Evolutionary conservation across 2,329 filamentous ascomycete genomes (phyloP).

Genomic region (Sporothrix euskadiensis): DNA sequence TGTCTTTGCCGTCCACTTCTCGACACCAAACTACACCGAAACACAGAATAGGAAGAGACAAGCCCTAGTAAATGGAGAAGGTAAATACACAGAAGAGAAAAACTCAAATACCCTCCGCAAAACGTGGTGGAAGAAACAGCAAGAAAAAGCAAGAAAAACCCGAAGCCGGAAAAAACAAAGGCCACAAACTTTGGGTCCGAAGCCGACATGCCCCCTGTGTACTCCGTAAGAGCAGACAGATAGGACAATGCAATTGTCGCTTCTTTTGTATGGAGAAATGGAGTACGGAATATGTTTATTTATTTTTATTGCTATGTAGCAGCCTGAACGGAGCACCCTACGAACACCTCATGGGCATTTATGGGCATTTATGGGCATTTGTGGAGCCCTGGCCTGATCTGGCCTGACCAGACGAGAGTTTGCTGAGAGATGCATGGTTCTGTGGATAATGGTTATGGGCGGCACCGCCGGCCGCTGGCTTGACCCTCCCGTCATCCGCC

Average conservation of each 20-base stretch:
- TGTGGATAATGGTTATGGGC: neutral
- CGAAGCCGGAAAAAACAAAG: neutral
- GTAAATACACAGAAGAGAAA: neutral
- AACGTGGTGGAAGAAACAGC: neutral
- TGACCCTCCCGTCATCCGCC: constrained; percentile 1
- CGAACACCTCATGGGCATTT: neutral
- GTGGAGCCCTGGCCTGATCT: constrained; percentile 4
- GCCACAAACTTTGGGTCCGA: neutral
- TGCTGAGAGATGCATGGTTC: neutral
- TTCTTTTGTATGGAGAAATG: neutral
- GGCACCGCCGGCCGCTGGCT: neutral
- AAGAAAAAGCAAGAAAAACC: neutral
- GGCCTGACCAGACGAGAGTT: neutral
- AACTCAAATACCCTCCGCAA: neutral
- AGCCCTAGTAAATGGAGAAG: neutral
- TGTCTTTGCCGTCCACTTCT: neutral
- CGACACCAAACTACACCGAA: neutral
- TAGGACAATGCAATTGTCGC: neutral
- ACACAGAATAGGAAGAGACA: neutral
- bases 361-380: neutral
- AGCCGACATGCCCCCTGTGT: neutral
- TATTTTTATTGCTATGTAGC: neutral
- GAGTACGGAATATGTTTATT: neutral
- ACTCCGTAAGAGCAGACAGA: neutral
- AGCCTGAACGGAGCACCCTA: neutral